These are phyloP conservation scores for Aspergillus sparsus DNA, from an alignment of 495 filamentous ascomycete genomes.

Conservation along the genomic window DNA sequence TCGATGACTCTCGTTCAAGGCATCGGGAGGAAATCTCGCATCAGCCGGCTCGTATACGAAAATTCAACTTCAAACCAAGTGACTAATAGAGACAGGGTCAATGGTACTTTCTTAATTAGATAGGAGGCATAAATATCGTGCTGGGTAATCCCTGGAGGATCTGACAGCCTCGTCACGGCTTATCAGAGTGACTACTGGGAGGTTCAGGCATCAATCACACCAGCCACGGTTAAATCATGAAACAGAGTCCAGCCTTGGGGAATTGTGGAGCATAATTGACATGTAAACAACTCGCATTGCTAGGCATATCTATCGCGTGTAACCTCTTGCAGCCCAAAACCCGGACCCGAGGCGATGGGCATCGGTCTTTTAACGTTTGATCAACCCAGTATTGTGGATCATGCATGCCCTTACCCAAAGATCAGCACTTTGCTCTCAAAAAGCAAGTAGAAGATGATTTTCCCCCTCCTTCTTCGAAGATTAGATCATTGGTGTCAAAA, in stretches of 20 bases:
- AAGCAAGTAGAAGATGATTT: neutral
- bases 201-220: constrained; percentile 16
- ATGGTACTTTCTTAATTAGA: neutral
- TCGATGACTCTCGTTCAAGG: neutral
- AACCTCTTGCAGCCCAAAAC: constrained; percentile 15
- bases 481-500: neutral
- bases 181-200: neutral
- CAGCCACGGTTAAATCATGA: neutral
- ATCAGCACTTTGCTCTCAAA: neutral
- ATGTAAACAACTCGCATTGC: neutral
- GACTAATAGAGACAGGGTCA: neutral
- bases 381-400: constrained; percentile 1
- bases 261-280: neutral
- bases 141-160: neutral
- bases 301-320: constrained; percentile 9
- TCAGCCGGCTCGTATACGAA: constrained; percentile 6
- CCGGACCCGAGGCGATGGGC: neutral
- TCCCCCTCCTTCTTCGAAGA: neutral
- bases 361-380: neutral
- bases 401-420: constrained; percentile 6
- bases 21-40: neutral
- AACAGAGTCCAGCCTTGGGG: neutral
- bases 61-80: constrained; percentile 3
- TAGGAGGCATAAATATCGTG: neutral
- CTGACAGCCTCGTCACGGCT: neutral